Evolutionary conservation across 2,329 filamentous ascomycete species (phyloP), one percentile per base, ranked within the genome.

Genomic region (Aspergillus pseudonomiae): DNA sequence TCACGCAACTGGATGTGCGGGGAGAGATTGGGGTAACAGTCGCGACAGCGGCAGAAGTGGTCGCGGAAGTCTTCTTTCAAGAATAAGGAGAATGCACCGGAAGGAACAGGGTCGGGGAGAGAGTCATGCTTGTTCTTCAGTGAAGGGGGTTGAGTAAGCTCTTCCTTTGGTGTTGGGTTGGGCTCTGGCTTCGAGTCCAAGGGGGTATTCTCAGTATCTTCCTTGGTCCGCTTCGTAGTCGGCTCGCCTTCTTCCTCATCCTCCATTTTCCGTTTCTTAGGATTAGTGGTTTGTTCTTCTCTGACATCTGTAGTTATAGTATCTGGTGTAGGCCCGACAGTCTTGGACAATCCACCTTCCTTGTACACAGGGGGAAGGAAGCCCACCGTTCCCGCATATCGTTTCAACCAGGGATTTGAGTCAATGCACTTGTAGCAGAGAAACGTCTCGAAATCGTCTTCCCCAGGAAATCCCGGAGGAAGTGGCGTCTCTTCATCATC

Each of bases 381-480:
- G 0, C 94, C 93, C 0, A 87, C 74, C 0, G 91, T 87, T 2
- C 91, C 90, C 6, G 92, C 93, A 74, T 98, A 98, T 67, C 84
- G 84, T 80, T 94, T 96, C 76, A 98, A 90, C 95, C 95, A 99
- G 0, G 93, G 92, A 70, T 93, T 88, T 1, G 93, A 88, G 46
- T 94, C 89, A 16, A 96, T 86, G 71, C 95, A 99, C 75, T 96
- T 96, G 82, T 95, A 97, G 82, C 95, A 99, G 43, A 99, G 85
- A 72, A 98, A 91, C 32, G 90, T 88, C 59, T 96, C 93, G 68
- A 99, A 99, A 34, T 91, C 88, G 32, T 97, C 93, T 71, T 98
- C 94, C 0, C 85, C 84, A 0, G 95, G 95, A 69, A 99, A 99
- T 1, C 93, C 93, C 0, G 91, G 88, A 0, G 94, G 94, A 61